Evolutionary conservation across 208 protist species (phyloP), one percentile per base, ranked within the genome.

Genomic region (Sergeia podlipaevii): DNA sequence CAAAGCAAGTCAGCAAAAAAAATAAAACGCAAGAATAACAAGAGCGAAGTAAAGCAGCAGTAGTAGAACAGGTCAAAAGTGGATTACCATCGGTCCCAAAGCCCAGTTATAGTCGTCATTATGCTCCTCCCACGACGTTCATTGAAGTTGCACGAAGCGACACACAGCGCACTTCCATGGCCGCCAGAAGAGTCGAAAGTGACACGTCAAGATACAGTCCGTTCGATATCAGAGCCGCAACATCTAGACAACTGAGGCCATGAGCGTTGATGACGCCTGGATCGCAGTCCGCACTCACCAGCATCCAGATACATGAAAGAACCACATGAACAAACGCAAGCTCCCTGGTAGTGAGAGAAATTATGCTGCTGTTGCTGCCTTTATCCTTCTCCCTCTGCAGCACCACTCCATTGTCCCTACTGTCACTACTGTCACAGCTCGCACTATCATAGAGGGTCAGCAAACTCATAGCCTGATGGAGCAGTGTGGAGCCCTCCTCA

Each of bases 181-280:
- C 52, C 8, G 77, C 80, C 29, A 83, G 55, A 18, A 92, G 56
- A 11, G 70, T 59, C 1, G 80, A 38, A 2, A 71, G 38, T 5
- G 86, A 50, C 7, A 82, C 38, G 39, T 88, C 84, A 4, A 91
- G 41, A 33, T 60, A 70, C 3, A 51, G 67, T 15, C 47, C 72
- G 28, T 64, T 60, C 4, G 37, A 24, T 0, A 34, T 50, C 30
- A 45, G 63, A 18, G 49, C 54, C 4, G 60, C 70, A 24, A 92
- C 67, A 54, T 92, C 85, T 21, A 92, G 46, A 34, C 77, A 88
- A 23, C 51, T 87, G 38, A 73, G 66, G 10, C 72, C 77, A 21
- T 65, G 43, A 18, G 38, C 30, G 41, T 65, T 83, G 18, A 82
- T 36, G 15, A 60, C 26, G 7, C 61, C 27, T 3, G 52, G 45